Conservation (phyloP, 2,329 filamentous ascomycete species). For the Trichophyton verrucosum region DNA sequence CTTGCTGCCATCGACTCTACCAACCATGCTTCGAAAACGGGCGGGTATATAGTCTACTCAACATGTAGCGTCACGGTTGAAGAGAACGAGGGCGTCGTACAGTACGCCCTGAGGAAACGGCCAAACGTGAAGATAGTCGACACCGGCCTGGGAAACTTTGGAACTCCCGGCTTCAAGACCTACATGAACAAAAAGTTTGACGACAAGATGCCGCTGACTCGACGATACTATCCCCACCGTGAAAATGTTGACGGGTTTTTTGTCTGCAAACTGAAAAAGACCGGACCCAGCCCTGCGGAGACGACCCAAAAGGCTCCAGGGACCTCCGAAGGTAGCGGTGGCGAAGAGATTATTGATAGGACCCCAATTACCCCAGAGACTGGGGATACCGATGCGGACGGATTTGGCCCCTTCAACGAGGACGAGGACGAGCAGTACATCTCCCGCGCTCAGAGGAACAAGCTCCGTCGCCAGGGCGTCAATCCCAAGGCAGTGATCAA, state of each 20-base stretch:
- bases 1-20: constrained; percentile 90
- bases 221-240: constrained; percentile 78
- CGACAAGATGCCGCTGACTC: constrained; percentile 65
- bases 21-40: constrained; percentile 80
- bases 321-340: constrained; percentile 30
- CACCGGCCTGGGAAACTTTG: constrained; percentile 70
- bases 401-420: constrained; percentile 63
- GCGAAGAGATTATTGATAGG: constrained; percentile 50
- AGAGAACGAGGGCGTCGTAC: constrained; percentile 86
- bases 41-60: constrained; percentile 91
- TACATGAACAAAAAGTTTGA: constrained; percentile 90
- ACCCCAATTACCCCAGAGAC: constrained; percentile 48
- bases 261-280: constrained; percentile 94
- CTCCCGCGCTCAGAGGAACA: constrained; percentile 58
- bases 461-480: constrained; percentile 60
- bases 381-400: constrained; percentile 29
- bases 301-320: constrained; percentile 15
- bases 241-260: constrained; percentile 98
- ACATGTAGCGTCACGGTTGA: constrained; percentile 92
- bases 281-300: constrained; percentile 53
- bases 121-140: constrained; percentile 91
- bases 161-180: constrained; percentile 80
- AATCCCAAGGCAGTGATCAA: constrained; percentile 51
- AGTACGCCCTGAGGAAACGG: constrained; percentile 81
- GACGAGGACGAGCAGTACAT: constrained; percentile 61